These are phyloP conservation scores for Solanum pimpinellifolium DNA, from an alignment of 257 asterid species.

Conservation along the genomic window DNA sequence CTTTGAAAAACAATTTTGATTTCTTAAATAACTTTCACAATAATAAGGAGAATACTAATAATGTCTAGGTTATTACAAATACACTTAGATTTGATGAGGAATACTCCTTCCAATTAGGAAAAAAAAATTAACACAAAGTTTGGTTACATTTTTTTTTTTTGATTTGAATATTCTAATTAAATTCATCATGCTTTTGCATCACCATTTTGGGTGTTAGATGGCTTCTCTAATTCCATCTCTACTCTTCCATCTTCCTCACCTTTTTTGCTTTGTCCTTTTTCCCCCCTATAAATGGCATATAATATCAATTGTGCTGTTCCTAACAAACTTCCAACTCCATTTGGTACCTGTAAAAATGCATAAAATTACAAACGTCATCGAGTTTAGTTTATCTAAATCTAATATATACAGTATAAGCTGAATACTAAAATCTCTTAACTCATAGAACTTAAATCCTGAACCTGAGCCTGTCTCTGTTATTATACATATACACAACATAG, in stretches of 20 bases:
- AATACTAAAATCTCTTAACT: not conserved
- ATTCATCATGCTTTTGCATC: not conserved
- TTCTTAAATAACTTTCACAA: not conserved
- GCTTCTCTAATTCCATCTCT: conserved; percentile 31
- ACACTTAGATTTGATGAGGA: not conserved
- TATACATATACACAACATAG: not conserved
- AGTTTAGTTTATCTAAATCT: not conserved
- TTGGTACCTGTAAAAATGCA: conserved; percentile 44
- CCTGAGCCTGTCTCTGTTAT: not conserved
- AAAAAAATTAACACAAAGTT: not conserved
- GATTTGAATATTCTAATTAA: not conserved
- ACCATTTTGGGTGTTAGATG: not conserved
- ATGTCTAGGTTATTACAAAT: not conserved
- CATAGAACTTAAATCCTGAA: not conserved
- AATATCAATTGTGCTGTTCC: conserved; percentile 59
- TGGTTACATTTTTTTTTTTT: not conserved
- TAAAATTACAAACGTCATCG: not conserved
- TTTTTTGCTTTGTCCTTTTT: conserved; percentile 21
- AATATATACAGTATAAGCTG: not conserved
- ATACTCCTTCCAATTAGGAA: not conserved
- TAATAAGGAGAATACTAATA: not conserved
- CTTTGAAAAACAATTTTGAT: not conserved
- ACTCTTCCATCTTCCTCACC: not conserved
- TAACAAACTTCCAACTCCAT: conserved; percentile 60
- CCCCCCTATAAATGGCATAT: conserved; percentile 41